Evolutionary conservation across 129 eudicot species (phyloP).

Genomic region (Saussurea involucrata): DNA sequence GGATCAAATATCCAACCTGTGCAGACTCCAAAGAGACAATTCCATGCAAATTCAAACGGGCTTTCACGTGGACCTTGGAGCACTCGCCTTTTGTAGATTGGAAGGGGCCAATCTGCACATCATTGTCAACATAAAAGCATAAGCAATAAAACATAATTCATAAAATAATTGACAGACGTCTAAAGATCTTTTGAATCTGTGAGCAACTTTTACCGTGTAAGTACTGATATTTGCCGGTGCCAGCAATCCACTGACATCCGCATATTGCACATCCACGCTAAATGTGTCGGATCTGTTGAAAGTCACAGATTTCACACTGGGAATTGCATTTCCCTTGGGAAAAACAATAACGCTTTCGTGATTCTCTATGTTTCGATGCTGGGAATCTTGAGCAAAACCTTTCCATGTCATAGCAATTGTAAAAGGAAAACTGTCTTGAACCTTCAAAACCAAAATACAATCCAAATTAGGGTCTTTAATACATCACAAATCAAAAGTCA

Average conservation of each 20-base stretch:
- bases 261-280: constrained; percentile 65
- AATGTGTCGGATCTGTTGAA: constrained; percentile 66
- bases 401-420: constrained; percentile 79
- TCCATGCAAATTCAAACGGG: constrained; percentile 75
- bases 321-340: constrained; percentile 79
- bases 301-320: constrained; percentile 74
- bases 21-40: constrained; percentile 82
- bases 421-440: constrained; percentile 84
- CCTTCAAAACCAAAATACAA: constrained; percentile 40
- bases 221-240: constrained; percentile 86
- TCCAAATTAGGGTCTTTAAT: background rate
- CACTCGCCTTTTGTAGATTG: constrained; percentile 62
- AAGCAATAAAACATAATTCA: background rate
- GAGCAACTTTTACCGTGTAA: constrained; percentile 50
- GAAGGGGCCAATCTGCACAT: constrained; percentile 81
- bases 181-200: background rate
- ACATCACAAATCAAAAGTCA: background rate
- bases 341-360: constrained; percentile 68
- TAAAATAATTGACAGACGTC: too few relatives aligned
- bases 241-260: constrained; percentile 68
- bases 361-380: constrained; percentile 49
- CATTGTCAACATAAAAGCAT: background rate
- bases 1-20: constrained; percentile 49
- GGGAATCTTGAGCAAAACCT: constrained; percentile 48
- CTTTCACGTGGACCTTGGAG: constrained; percentile 72